phyloP scores from a whole-genome alignment of 257 asterid species.

The Hygrophila difformis region DNA sequence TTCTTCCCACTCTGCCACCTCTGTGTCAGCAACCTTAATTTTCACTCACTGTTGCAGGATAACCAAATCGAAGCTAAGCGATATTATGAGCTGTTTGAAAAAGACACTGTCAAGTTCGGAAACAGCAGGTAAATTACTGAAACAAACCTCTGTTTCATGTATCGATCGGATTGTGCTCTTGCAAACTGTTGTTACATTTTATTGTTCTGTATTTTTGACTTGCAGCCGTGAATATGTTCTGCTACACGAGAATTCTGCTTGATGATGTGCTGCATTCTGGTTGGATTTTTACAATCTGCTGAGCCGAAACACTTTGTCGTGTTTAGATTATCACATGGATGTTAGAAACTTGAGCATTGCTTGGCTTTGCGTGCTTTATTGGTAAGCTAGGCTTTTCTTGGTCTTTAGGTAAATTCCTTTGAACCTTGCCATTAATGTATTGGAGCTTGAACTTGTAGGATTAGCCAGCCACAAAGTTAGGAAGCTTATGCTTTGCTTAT shows the following conservation, averaged over 20 bases:
- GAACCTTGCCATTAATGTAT: no score
- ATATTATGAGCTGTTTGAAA: constrained; percentile 79
- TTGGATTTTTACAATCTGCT: no score
- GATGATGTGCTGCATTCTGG: no score
- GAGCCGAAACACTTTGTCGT: no score
- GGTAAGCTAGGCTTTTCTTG: no score
- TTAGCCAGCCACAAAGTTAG: no score
- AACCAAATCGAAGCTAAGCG: constrained; percentile 66
- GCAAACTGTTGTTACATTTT: background rate
- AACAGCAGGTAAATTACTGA: constrained; percentile 72
- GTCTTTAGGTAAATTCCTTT: no score
- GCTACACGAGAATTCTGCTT: constrained; percentile 78
- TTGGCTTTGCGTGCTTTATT: no score
- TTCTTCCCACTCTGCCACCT: background rate
- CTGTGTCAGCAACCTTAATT: constrained; percentile 4
- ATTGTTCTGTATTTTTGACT: constrained; percentile 10
- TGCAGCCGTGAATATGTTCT: constrained; percentile 94
- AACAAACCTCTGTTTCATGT: background rate
- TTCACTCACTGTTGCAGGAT: constrained; percentile 50
- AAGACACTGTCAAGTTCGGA: constrained; percentile 88
- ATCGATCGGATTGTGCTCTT: constrained; percentile 11
- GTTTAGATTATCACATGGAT: no score
- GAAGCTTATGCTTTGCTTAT: no score
- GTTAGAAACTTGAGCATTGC: no score
- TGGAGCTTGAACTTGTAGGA: no score